A percentile compares a stretch with the other conserved stretches of the same genome.
These are phyloP conservation scores for Capniomyces stellatus DNA, from an alignment of 371 early-diverging fungal genomes.

Conservation along the genomic window DNA sequence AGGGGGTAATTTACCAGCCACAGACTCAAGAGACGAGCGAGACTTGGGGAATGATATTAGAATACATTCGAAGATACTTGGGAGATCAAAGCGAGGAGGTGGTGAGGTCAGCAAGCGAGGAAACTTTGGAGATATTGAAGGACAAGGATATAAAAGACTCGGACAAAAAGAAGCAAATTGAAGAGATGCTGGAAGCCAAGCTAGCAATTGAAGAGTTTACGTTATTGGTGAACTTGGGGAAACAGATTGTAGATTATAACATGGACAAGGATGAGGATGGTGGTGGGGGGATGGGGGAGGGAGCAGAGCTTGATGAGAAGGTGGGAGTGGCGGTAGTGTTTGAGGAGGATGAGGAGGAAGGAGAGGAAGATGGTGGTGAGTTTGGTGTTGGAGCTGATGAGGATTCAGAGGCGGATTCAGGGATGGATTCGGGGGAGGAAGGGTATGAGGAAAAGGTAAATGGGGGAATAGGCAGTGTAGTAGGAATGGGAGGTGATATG, in stretches of 20 bases:
- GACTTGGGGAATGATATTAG: slow-evolving; percentile 72
- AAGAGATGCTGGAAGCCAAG: slow-evolving; percentile 38
- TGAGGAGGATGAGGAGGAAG: slow-evolving; percentile 42
- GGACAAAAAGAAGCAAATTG: slow-evolving; percentile 72
- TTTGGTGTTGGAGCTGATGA: slow-evolving; percentile 29
- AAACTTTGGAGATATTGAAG: slow-evolving; percentile 64
- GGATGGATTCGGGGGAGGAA: slow-evolving; percentile 30
- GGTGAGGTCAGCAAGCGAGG: slow-evolving; percentile 77
- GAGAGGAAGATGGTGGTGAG: slow-evolving; percentile 16
- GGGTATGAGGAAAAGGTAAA: slow-evolving; percentile 31
- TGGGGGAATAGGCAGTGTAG: slow-evolving; percentile 23
- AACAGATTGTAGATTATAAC: slow-evolving; percentile 80
- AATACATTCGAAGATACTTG: slow-evolving; percentile 57
- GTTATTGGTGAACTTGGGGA: slow-evolving; percentile 72
- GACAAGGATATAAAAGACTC: slow-evolving; percentile 68
- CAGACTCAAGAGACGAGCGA: slow-evolving; percentile 84
- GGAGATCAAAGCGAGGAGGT: slow-evolving; percentile 83
- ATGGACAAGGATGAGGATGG: slow-evolving; percentile 8
- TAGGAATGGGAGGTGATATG: slow-evolving; percentile 16
- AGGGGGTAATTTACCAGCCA: slow-evolving; percentile 73
- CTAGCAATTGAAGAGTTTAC: slow-evolving; percentile 65
- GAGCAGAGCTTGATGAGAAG: slow-evolving; percentile 27
- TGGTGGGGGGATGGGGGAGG: slow-evolving; percentile 6
- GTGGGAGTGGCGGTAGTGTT: slow-evolving; percentile 46
- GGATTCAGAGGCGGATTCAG: slow-evolving; percentile 18